Conservation (phyloP, 2,329 filamentous ascomycete genomes). For the Thielaviopsis musarum region DNA sequence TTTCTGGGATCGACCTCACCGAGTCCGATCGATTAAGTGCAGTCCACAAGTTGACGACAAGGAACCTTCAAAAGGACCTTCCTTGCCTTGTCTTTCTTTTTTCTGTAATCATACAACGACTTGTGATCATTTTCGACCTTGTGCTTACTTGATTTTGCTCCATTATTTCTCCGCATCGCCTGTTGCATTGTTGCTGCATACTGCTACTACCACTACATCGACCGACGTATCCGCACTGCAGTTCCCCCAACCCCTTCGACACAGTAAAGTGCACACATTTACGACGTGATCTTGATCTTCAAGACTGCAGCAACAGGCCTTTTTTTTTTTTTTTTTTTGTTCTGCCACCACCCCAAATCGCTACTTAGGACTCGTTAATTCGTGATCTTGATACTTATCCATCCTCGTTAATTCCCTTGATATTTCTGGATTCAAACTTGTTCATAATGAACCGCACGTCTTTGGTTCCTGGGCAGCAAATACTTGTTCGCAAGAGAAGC, state of each 20-base stretch:
- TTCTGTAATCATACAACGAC: neutral
- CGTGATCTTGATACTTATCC: neutral
- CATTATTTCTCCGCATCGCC: neutral
- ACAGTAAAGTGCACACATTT: neutral
- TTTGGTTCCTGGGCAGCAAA: slow-evolving; percentile 5
- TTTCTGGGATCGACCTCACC: slow-evolving; percentile 1
- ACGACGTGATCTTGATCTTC: neutral
- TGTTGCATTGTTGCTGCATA: neutral
- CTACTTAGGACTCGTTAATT: slow-evolving; percentile 1
- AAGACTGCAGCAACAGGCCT: too few species aligned
- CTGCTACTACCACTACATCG: neutral
- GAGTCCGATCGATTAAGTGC: too few species aligned
- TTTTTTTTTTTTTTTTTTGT: neutral
- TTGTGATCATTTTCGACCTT: too few species aligned
- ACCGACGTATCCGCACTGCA: too few species aligned
- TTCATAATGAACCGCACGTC: slow-evolving; percentile 3
- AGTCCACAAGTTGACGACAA: too few species aligned
- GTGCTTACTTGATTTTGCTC: neutral
- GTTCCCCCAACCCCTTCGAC: too few species aligned
- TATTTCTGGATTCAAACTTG: neutral
- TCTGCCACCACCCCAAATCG: neutral
- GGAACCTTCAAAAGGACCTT: too few species aligned
- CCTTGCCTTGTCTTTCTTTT: too few species aligned
- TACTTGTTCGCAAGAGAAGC: slow-evolving; percentile 11
- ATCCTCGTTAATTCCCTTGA: neutral